A percentile compares a stretch with the other conserved stretches of the same genome.
These are phyloP conservation scores for Coniochaeta ligniaria DNA, from an alignment of 2,329 filamentous ascomycete species.

Conservation along the genomic window DNA sequence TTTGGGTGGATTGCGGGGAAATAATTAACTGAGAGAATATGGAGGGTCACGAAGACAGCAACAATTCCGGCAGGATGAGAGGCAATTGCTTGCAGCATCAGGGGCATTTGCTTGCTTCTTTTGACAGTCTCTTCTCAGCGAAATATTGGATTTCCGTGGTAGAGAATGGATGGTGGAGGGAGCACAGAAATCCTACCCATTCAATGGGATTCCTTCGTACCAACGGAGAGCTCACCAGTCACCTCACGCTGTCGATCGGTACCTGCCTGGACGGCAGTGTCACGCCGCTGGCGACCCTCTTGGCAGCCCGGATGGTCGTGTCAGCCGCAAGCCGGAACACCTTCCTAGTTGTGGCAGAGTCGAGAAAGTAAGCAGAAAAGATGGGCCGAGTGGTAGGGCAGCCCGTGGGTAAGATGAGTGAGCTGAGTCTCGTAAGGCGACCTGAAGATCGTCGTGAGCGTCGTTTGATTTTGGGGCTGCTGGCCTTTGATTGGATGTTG, in stretches of 20 bases:
- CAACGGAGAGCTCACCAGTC: background rate
- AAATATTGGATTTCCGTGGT: background rate
- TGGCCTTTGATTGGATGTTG: background rate
- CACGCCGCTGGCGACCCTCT: background rate
- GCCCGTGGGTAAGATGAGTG: background rate
- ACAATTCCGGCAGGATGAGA: background rate
- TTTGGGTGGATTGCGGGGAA: background rate
- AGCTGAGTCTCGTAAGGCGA: background rate
- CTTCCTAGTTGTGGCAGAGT: background rate
- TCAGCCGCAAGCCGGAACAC: background rate
- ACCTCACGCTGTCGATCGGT: background rate
- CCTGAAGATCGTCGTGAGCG: background rate
- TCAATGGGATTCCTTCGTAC: background rate
- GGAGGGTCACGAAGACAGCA: background rate
- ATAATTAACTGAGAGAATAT: background rate
- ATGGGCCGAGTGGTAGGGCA: background rate
- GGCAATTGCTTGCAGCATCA: no score
- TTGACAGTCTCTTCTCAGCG: background rate
- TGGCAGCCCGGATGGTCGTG: background rate
- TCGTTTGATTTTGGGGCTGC: background rate
- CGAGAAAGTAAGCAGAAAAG: background rate
- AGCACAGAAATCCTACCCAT: background rate
- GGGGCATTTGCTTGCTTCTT: background rate
- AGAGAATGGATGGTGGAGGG: background rate
- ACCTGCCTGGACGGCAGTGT: background rate